Base-by-base conservation (phyloP, 2,329 filamentous ascomycete genomes). In the Emydomyces testavorans region DNA sequence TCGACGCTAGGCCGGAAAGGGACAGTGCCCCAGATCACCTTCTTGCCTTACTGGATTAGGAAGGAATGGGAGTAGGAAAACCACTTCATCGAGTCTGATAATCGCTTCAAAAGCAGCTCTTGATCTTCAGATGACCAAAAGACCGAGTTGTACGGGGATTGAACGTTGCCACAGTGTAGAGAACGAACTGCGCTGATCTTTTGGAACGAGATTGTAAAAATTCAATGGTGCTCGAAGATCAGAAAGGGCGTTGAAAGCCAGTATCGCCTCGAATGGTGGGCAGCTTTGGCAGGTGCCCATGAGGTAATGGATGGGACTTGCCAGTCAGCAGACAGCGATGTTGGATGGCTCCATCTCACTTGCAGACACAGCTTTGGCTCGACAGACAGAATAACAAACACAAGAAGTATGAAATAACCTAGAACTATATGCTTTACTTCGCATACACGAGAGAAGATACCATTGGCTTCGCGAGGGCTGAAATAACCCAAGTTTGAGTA, bases 1-100 rank as follows among this genome's bases (percentile, higher is more conserved):
- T 6, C 8, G 37, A 10, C 37, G 29, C 46, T 48, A 48, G 36
- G 28, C 36, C 26, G n/a, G n/a, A 45, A 45, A 2, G 4, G 31
- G 42, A 28, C 6, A 8, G 10, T 8, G 4, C 15, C 26, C 26
- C 29, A 36, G 42, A 45, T 45, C 42, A 45, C 42, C 40, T 21
- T 45, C 18, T 10, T 21, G 10, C 8, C 2, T 24, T 24, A 36
- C 29, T 15, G 2, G 24, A 42, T 20, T 32, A 20, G 39, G 26
- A 42, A 42, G 39, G 39, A 21, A 32, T 26, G 15, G 7, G 39
- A 16, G 39, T 20, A 28, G 24, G 20, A n/a, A n/a, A 21, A 6
- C 23, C 11, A 13, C 8, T 13, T 20, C 39, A 31, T 32, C 16
- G 26, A 8, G n/a, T 7, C 39, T 45, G 42, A 36, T 36, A 45